These are phyloP conservation scores for Solanum verrucosum DNA, from an alignment of 257 asterid species.

Conservation along the genomic window DNA sequence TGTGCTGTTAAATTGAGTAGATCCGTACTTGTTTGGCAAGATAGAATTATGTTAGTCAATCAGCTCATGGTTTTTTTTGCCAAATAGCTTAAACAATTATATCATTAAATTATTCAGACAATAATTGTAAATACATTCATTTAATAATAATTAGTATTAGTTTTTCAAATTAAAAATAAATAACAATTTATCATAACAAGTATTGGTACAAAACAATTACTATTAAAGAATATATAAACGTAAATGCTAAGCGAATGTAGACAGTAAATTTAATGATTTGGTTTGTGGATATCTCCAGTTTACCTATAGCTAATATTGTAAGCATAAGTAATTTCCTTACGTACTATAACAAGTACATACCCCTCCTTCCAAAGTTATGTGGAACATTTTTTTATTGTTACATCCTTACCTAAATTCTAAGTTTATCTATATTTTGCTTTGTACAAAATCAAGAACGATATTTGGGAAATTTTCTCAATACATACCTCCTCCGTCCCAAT, in stretches of 20 bases:
- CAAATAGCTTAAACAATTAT: not conserved
- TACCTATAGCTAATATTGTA: not conserved
- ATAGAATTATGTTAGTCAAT: not conserved
- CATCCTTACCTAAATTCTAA: not conserved
- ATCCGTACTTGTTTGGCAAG: not conserved
- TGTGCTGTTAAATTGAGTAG: not conserved
- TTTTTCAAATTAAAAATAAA: not conserved
- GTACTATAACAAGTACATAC: not conserved
- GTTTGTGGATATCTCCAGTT: too few species aligned
- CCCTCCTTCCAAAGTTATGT: not conserved
- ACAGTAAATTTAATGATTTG: not conserved
- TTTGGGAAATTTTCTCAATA: not conserved
- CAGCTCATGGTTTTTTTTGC: not conserved
- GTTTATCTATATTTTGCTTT: not conserved
- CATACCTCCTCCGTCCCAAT: not conserved
- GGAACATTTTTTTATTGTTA: not conserved
- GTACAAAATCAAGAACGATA: not conserved
- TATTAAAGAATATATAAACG: not conserved
- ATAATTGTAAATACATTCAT: not conserved
- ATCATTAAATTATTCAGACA: not conserved
- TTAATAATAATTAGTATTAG: not conserved
- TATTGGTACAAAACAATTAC: not conserved
- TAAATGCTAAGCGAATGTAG: not conserved
- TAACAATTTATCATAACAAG: not conserved
- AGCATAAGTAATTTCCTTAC: not conserved